Evolutionary conservation across 352 stramenopile genomes (phyloP), one percentile per base, ranked within the genome.

Genomic region (Pythium oligandrum): DNA sequence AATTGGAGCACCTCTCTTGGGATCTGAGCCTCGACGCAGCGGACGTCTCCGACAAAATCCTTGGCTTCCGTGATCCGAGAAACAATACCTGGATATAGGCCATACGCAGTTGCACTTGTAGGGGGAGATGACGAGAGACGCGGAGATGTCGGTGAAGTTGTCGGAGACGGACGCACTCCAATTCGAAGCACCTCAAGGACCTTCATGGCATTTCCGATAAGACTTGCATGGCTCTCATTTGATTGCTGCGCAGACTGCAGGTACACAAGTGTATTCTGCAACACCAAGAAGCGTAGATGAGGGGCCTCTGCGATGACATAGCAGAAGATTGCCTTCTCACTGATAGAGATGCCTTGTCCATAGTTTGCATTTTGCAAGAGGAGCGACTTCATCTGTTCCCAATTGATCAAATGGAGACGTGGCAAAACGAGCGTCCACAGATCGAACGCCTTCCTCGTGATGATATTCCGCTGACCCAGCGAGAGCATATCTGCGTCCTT

Each of bases 321-420:
- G 37, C 64, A 83, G 45, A 88, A 88, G 17, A 91, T 73, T 42
- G 68, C 68, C 44, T 70, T 87, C 55, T 91, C 76, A 68, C 84
- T 70, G 10, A 57, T 17, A 2, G 64, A 61, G 9, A 74, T 55
- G 32, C 71, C 72, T 34, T 66, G 49, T 4, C 63, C 62, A 42
- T 86, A 88, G 45, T 77, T 70, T 26, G 70, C 53, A 54, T 86
- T 82, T 36, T 75, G 53, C 17, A 26, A 26, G 17, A 26, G 17
- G 17, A 26, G 17, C 17, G 17, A 26, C 45, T 67, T 64, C 32
- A 86, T 56, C 3, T 74, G 64, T 37, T 78, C 61, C 80, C 78
- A 91, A 58, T 81, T 78, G 37, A 91, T 77, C 55, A 67, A 43
- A 26, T 81, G 55, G 36, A 89, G 61, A 31, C 75, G 70, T 51